A percentile compares a stretch with the other conserved stretches of the same genome.
Conservation (phyloP, 306 rosid genomes). For the Benincasa hispida region DNA sequence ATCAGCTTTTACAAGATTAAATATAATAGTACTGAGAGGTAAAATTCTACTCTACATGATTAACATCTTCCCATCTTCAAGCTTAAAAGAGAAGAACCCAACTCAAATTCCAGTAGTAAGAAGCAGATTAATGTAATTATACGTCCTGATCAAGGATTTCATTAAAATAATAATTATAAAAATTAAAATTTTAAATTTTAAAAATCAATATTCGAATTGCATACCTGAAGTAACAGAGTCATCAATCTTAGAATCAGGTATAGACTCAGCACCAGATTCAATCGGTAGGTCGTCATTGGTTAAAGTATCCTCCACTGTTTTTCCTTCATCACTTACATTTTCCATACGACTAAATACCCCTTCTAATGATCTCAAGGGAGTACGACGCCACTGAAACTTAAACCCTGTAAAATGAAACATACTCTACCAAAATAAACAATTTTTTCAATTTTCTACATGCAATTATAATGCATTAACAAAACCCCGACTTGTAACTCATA, state of each 20-base stretch:
- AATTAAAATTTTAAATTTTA: not conserved
- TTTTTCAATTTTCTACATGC: not conserved
- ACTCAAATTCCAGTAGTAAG: not conserved
- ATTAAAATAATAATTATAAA: not conserved
- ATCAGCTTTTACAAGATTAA: not conserved
- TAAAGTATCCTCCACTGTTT: slow-evolving; percentile 12
- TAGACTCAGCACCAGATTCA: slow-evolving; percentile 22
- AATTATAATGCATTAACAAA: not conserved
- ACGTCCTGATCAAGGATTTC: not conserved
- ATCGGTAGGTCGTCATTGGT: slow-evolving; percentile 14
- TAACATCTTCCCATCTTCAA: not conserved
- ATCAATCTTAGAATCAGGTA: slow-evolving; percentile 8
- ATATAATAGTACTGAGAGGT: not conserved
- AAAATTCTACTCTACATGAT: not conserved
- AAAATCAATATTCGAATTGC: not conserved
- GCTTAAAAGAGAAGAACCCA: not conserved
- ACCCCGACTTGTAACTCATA: not conserved
- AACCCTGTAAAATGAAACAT: slow-evolving; percentile 28
- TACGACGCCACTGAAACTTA: slow-evolving; percentile 28
- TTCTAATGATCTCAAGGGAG: slow-evolving; percentile 32
- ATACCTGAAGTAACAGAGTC: slow-evolving; percentile 28
- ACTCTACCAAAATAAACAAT: not conserved
- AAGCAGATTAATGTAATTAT: not conserved
- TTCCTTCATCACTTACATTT: slow-evolving; percentile 5
- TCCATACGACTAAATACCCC: slow-evolving; percentile 21